phyloP scores from a whole-genome alignment of 768 basidiomycete species.

The Russula sp. region DNA sequence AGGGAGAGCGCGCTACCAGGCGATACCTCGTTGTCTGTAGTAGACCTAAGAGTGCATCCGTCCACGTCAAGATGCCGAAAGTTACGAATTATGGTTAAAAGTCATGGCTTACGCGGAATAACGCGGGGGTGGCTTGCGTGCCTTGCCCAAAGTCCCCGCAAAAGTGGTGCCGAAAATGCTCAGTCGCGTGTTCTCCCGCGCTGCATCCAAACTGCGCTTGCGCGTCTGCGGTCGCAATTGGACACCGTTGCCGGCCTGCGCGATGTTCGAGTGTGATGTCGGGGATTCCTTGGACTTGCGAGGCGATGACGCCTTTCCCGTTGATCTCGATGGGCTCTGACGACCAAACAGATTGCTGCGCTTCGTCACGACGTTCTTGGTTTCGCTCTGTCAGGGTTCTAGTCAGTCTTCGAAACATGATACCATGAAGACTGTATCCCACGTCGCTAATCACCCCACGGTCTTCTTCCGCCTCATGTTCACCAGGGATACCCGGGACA shows the following conservation, averaged over 20 bases:
- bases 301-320: slow-evolving; percentile 26
- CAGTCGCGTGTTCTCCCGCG: slow-evolving; percentile 42
- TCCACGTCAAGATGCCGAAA: background rate
- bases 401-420: background rate
- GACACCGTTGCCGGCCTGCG: background rate
- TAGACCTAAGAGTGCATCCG: slow-evolving; percentile 24
- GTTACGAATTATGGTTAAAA: background rate
- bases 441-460: slow-evolving; percentile 63
- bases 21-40: slow-evolving; percentile 32
- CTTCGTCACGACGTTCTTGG: slow-evolving; percentile 28
- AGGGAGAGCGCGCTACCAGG: slow-evolving; percentile 27
- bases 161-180: slow-evolving; percentile 78
- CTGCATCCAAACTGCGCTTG: slow-evolving; percentile 45
- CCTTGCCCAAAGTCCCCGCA: slow-evolving; percentile 51
- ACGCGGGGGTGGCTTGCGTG: slow-evolving; percentile 75
- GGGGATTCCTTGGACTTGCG: slow-evolving; percentile 25
- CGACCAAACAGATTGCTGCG: slow-evolving; percentile 58
- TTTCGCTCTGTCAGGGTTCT: slow-evolving; percentile 41
- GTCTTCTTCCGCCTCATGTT: slow-evolving; percentile 41
- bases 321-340: slow-evolving; percentile 36
- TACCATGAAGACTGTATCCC: slow-evolving; percentile 24
- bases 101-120: slow-evolving; percentile 49
- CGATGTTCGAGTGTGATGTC: slow-evolving; percentile 21
- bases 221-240: slow-evolving; percentile 27
- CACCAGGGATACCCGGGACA: slow-evolving; percentile 26